These are phyloP conservation scores for Debaryomyces sp. DNA, from an alignment of 1,139 yeast genomes.

Conservation along the genomic window DNA sequence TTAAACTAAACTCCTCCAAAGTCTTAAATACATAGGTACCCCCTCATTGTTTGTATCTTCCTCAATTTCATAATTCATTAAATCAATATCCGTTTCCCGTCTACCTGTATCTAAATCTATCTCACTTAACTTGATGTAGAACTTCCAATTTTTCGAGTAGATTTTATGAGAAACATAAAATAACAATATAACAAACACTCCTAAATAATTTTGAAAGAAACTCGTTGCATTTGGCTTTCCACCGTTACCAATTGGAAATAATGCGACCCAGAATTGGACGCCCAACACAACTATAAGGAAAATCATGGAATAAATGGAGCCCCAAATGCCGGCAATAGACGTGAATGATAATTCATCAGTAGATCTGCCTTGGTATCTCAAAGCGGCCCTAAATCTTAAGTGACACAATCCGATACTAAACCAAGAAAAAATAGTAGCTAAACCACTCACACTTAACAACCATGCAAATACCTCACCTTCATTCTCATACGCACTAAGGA, in stretches of 20 bases:
- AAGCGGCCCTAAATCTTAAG: constrained; percentile 42
- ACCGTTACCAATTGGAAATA: constrained; percentile 34
- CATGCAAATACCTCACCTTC: constrained; percentile 41
- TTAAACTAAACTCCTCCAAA: constrained; percentile 15
- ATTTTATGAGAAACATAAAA: constrained; percentile 39
- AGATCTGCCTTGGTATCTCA: constrained; percentile 31
- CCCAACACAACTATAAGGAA: constrained; percentile 35
- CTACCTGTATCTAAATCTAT: constrained; percentile 41
- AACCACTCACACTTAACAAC: constrained; percentile 46
- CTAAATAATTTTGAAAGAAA: constrained; percentile 43
- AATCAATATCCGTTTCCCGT: constrained; percentile 29
- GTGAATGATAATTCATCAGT: constrained; percentile 30
- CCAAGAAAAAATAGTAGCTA: constrained; percentile 47
- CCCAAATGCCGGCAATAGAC: constrained; percentile 34
- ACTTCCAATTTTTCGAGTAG: constrained; percentile 35
- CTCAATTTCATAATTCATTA: constrained; percentile 23
- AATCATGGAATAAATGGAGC: constrained; percentile 36
- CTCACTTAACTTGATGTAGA: constrained; percentile 26
- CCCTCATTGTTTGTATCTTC: constrained; percentile 16
- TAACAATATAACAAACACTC: constrained; percentile 33
- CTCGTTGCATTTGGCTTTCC: constrained; percentile 30
- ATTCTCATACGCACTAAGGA: constrained; percentile 41
- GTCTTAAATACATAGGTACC: constrained; percentile 12
- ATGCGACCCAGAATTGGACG: constrained; percentile 42
- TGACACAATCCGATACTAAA: constrained; percentile 41